Evolutionary conservation across 257 asterid genomes (phyloP), one percentile per base, ranked within the genome.

Genomic region (Schizonepeta tenuifolia): DNA sequence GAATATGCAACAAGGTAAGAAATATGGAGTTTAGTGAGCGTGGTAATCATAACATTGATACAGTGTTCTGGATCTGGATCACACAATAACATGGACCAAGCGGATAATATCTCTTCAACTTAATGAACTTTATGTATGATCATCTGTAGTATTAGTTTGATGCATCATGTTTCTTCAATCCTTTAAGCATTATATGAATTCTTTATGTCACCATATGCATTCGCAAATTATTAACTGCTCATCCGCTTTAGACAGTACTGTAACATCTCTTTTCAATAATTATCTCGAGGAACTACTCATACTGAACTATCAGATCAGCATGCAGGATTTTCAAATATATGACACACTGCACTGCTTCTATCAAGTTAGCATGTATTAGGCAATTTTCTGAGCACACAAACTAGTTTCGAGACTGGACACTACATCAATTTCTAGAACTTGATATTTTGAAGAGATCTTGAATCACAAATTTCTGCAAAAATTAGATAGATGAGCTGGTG

Each of bases 401-500:
- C 31, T 21, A n/a, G 35, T 26, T 47, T 18, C 13, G 17, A 18
- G 12, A 20, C n/a, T 22, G 53, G 33, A 50, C 12, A 15, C 33
- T 50, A 36, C 12, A 72, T 10, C 71, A 62, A n/a, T n/a, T 62
- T 36, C 44, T 50, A 46, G 18, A 18, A 65, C 35, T 28, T 38
- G 7, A 12, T 22, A 43, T 10, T 15, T 18, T 31, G 28, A 26
- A 15, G 20, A 66, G 9, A 28, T 28, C 36, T 67, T 20, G 79
- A 50, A 15, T 13, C 35, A 22, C 40, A 3, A n/a, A 49, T 61
- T 53, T 41, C 60, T 7, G 65, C 44, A 36, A 46, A 60, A 69
- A 43, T 41, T 24, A 21, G 57, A 76, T 63, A 38, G 57, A 56
- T 21, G 59, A 51, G 35, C 61, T 69, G 60, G 65, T 47, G 56